These are phyloP conservation scores for Opeltia flavorubescens DNA, from an alignment of 495 filamentous ascomycete genomes.

Conservation along the genomic window DNA sequence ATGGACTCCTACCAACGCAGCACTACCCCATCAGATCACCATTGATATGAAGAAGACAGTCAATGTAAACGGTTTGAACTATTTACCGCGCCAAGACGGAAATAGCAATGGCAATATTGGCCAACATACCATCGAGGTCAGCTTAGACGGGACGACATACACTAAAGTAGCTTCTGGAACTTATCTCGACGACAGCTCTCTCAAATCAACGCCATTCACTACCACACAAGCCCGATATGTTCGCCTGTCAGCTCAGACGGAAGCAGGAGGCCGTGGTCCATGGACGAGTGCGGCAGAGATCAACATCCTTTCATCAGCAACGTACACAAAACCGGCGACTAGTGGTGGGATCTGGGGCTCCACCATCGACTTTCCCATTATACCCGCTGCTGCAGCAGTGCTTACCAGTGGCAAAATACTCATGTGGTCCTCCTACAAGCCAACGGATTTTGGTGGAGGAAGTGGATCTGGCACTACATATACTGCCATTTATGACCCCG, in stretches of 20 bases:
- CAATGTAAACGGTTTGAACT: constrained; percentile 2
- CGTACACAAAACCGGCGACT: constrained; percentile 4
- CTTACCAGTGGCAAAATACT: constrained; percentile 27
- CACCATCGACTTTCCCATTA: constrained; percentile 38
- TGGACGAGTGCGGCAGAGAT: constrained; percentile 24
- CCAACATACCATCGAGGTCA: constrained; percentile 2
- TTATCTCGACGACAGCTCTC: constrained; percentile 26
- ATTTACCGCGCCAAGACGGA: constrained; percentile 3
- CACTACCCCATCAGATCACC: constrained; percentile 19
- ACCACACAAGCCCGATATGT: constrained; percentile 27
- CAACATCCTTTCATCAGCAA: constrained; percentile 10
- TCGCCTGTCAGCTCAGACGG: constrained; percentile 18
- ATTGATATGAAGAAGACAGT: constrained; percentile 22
- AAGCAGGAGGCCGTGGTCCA: constrained; percentile 21
- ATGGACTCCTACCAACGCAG: constrained; percentile 12
- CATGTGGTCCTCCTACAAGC: constrained; percentile 29
- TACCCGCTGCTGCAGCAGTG: constrained; percentile 30
- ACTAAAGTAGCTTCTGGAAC: constrained; percentile 28
- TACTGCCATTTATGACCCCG: constrained; percentile 29
- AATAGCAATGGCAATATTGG: constrained; percentile 4
- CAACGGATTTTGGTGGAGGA: constrained; percentile 23
- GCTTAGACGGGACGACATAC: constrained; percentile 23
- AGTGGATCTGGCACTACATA: constrained; percentile 27
- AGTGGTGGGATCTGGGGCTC: constrained; percentile 26
- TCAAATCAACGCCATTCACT: constrained; percentile 27